A percentile compares a stretch with the other conserved stretches of the same genome.
Evolutionary conservation across 352 stramenopile genomes (phyloP).

Genomic region (Lagenidium sp.): DNA sequence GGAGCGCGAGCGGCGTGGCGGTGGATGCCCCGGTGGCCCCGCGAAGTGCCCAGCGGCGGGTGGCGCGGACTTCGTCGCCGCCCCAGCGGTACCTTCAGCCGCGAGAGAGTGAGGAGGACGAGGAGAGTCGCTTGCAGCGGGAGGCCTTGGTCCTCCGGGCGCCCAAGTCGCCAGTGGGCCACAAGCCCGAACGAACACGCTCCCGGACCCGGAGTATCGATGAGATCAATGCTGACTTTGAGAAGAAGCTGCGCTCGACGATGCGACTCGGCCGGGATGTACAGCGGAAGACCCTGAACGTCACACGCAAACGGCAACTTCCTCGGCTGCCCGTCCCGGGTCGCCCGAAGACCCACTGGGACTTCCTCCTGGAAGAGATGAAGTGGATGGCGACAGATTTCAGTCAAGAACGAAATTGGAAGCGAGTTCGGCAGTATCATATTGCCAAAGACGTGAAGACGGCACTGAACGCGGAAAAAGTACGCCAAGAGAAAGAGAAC

Average conservation of each 20-base stretch:
- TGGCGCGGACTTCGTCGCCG: slow-evolving; percentile 7
- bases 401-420: slow-evolving; percentile 96
- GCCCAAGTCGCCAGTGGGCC: slow-evolving; percentile 6
- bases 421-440: slow-evolving; percentile 60
- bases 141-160: slow-evolving; percentile 4
- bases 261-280: slow-evolving; percentile 40
- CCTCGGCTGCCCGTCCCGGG: slow-evolving; percentile 39
- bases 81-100: slow-evolving; percentile 6
- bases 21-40: slow-evolving; percentile 1
- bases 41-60: neutral
- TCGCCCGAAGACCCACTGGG: slow-evolving; percentile 83
- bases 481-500: slow-evolving; percentile 55
- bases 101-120: slow-evolving; percentile 4
- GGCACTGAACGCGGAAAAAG: slow-evolving; percentile 56
- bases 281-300: slow-evolving; percentile 12
- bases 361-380: slow-evolving; percentile 95
- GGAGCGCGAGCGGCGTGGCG: slow-evolving; percentile 1
- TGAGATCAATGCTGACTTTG: slow-evolving; percentile 31
- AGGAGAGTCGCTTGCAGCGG: too few species aligned
- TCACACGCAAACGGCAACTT: slow-evolving; percentile 67
- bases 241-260: slow-evolving; percentile 33
- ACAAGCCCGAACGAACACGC: slow-evolving; percentile 5
- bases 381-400: slow-evolving; percentile 96
- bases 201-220: slow-evolving; percentile 11
- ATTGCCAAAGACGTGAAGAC: slow-evolving; percentile 51